Evolutionary conservation across 768 basidiomycete genomes (phyloP).

Genomic region (Termitomyces sp.): DNA sequence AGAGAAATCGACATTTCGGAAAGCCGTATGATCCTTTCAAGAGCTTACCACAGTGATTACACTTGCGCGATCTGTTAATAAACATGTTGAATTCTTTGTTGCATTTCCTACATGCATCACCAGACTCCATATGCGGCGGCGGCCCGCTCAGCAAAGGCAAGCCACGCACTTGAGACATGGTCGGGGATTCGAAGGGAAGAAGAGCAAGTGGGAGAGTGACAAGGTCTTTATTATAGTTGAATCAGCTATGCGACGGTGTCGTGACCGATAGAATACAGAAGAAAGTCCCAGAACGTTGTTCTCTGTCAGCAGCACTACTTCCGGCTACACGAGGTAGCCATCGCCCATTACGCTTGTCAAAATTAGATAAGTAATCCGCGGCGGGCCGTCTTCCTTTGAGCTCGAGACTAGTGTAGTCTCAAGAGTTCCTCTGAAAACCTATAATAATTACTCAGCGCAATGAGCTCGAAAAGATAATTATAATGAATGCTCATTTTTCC

Average conservation of each 20-base stretch:
- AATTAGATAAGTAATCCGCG: too few species aligned
- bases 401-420: too few species aligned
- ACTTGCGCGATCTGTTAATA: constrained; percentile 59
- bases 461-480: too few species aligned
- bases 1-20: constrained; percentile 5
- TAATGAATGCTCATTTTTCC: too few species aligned
- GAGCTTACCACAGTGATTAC: constrained; percentile 71
- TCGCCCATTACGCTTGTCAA: neutral
- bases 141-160: constrained; percentile 72
- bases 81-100: constrained; percentile 69
- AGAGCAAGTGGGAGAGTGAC: neutral
- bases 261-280: neutral
- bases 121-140: constrained; percentile 34
- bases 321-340: neutral
- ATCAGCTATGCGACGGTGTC: neutral
- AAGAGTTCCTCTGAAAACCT: too few species aligned
- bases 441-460: too few species aligned
- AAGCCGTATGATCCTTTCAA: neutral
- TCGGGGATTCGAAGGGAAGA: neutral
- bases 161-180: constrained; percentile 36
- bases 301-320: constrained; percentile 1
- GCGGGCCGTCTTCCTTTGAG: too few species aligned
- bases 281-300: constrained; percentile 9
- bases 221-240: neutral
- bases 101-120: constrained; percentile 60